Evolutionary conservation across 2,329 filamentous ascomycete genomes (phyloP).

Genomic region (Hymenoscyphus fructigenus): DNA sequence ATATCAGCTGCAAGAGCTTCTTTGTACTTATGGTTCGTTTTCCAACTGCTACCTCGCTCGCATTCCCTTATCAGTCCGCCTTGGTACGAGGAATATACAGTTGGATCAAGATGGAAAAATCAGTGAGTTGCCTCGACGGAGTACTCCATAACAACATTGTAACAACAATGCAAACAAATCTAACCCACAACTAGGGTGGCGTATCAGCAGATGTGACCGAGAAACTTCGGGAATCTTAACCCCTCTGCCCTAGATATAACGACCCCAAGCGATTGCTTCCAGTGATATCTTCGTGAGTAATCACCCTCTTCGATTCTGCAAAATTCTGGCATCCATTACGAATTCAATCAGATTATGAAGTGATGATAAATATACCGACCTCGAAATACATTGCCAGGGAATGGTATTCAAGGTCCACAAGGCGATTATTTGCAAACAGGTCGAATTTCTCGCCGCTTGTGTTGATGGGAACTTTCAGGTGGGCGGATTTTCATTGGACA

Average conservation of each 20-base stretch:
- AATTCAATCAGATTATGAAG: neutral
- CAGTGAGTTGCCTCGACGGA: too few relatives aligned
- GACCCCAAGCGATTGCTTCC: neutral
- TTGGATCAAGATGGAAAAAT: too few relatives aligned
- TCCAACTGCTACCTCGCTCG: too few relatives aligned
- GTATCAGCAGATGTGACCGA: neutral
- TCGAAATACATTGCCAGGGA: neutral
- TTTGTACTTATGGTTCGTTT: too few relatives aligned
- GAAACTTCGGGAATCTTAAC: neutral
- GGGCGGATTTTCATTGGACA: neutral
- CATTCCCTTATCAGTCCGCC: too few relatives aligned
- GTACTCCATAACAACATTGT: too few relatives aligned
- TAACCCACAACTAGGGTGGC: neutral
- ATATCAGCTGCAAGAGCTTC: too few relatives aligned
- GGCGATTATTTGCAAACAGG: neutral
- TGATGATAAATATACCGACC: neutral
- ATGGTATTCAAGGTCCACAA: neutral
- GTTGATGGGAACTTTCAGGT: neutral
- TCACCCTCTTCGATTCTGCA: neutral
- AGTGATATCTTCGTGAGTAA: neutral
- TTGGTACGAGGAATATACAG: too few relatives aligned
- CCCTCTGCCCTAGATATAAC: neutral
- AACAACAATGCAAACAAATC: too few relatives aligned
- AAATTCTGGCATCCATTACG: neutral
- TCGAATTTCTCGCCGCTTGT: neutral